A percentile compares a stretch with the other conserved stretches of the same genome.
phyloP scores from a whole-genome alignment of 768 basidiomycete species.

The Termitomyces sp. region DNA sequence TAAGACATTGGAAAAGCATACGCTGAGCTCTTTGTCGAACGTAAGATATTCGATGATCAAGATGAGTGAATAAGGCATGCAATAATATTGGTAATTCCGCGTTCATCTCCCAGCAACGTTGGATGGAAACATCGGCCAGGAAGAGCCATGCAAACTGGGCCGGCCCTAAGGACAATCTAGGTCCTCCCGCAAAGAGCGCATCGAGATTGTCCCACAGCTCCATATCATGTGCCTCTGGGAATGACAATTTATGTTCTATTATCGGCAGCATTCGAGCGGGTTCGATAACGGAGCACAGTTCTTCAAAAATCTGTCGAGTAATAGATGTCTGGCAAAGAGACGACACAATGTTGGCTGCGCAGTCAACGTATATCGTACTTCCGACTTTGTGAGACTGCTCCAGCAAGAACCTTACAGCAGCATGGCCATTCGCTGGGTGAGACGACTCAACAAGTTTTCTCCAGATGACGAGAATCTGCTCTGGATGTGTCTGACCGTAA shows the following conservation, averaged over 20 bases:
- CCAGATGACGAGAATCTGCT: slow-evolving; percentile 80
- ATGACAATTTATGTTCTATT: slow-evolving; percentile 63
- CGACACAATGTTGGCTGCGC: slow-evolving; percentile 77
- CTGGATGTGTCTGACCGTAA: slow-evolving; percentile 67
- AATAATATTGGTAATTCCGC: slow-evolving; percentile 69
- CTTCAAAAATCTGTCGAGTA: slow-evolving; percentile 71
- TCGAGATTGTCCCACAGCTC: slow-evolving; percentile 80
- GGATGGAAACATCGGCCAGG: slow-evolving; percentile 68
- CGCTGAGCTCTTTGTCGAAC: slow-evolving; percentile 65
- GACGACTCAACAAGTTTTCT: slow-evolving; percentile 68
- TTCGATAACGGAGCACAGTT: slow-evolving; percentile 80
- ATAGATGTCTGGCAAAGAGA: slow-evolving; percentile 75
- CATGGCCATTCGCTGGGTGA: slow-evolving; percentile 68
- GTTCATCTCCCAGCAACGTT: slow-evolving; percentile 71
- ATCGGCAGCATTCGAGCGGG: slow-evolving; percentile 79
- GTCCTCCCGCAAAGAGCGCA: slow-evolving; percentile 66
- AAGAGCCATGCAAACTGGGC: slow-evolving; percentile 90
- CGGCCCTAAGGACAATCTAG: slow-evolving; percentile 65
- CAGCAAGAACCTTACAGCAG: slow-evolving; percentile 75
- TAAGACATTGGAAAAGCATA: slow-evolving; percentile 82
- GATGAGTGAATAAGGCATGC: slow-evolving; percentile 73
- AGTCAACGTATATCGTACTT: slow-evolving; percentile 69
- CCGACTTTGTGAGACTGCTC: slow-evolving; percentile 86
- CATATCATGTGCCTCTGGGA: slow-evolving; percentile 60
- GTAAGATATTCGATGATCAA: slow-evolving; percentile 70